phyloP scores from a whole-genome alignment of 2,329 filamentous ascomycete species.

The Fusarium longipes region DNA sequence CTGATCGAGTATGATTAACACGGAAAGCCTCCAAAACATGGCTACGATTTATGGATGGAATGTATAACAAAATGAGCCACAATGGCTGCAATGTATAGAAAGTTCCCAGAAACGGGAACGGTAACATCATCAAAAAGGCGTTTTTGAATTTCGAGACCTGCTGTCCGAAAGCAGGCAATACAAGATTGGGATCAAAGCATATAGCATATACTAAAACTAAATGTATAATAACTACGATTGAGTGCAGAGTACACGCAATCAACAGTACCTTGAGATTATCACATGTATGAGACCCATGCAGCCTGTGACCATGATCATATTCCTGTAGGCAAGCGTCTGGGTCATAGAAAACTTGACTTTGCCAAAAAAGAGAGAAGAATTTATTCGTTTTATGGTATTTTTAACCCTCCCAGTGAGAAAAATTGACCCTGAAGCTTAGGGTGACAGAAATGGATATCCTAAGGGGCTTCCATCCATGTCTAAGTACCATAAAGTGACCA shows the following conservation, averaged over 20 bases:
- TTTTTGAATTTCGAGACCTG: conserved; percentile 7
- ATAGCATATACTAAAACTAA: conserved; percentile 1
- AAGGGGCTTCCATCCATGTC: no score
- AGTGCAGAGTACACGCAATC: not conserved
- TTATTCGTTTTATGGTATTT: no score
- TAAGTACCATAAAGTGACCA: no score
- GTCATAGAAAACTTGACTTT: no score
- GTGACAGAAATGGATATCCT: no score
- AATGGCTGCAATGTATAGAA: not conserved
- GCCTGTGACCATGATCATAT: not conserved
- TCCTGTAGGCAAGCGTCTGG: no score
- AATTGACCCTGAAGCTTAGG: no score
- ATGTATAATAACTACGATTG: conserved; percentile 1
- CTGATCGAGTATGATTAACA: not conserved
- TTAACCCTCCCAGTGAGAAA: no score
- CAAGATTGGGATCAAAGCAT: conserved; percentile 7
- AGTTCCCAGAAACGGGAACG: not conserved
- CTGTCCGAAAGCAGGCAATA: not conserved
- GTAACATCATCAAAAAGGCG: conserved; percentile 13
- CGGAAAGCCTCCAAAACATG: not conserved
- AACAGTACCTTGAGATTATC: not conserved
- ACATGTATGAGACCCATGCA: not conserved
- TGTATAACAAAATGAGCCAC: conserved; percentile 1
- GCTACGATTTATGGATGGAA: conserved; percentile 37
- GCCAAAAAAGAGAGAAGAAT: no score